Base-by-base conservation (phyloP, 306 rosid species). In the Castanospermum australe region DNA sequence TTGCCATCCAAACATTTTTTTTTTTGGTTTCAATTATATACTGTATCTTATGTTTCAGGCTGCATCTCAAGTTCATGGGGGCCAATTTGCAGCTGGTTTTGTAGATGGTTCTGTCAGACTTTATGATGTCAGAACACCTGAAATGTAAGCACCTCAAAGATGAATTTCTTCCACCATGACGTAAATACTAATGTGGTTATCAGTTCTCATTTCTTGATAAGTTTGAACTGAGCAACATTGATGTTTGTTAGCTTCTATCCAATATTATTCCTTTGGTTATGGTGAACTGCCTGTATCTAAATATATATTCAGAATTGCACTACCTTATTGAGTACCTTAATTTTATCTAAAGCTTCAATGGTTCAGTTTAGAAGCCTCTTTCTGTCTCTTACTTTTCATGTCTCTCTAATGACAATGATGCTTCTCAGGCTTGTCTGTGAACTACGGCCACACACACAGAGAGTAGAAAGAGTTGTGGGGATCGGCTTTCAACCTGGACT, bases 401-500 rank as follows among this genome's bases (percentile, higher is more conserved):
- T 78, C 30, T n/a, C n/a, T 77, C 9, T 71, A 8, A 76, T 38
- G 71, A 56, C 71, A 71, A 57, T 21, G 35, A 39, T 65, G 78
- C 51, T 76, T 83, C 41, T 9, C 79, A 96, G 99, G 96, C 96
- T 88, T 61, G 91, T 91, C 79, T 93, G 92, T 87, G 83, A 86
- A 20, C 86, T 81, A 47, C 88, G 80, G 75, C 99, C 96, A 5
- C 99, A 96, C 61, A 59, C 77, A 18, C 90, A 91, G 38, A 84
- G 79, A 86, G 92, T 88, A 50, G 97, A 90, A 80, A 90, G 90
- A 79, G 98, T 96, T 35, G 86, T 96, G 47, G 99, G 98, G 85
- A 90, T 96, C 70, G 98, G 98, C 79, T 96, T 91, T 88, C 99
- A 96, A 78, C 99, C 99, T 5, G 98, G 99, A 65, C 88, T 96